Evolutionary conservation across 768 basidiomycete species (phyloP).

Genomic region (Boletus rex-veris): DNA sequence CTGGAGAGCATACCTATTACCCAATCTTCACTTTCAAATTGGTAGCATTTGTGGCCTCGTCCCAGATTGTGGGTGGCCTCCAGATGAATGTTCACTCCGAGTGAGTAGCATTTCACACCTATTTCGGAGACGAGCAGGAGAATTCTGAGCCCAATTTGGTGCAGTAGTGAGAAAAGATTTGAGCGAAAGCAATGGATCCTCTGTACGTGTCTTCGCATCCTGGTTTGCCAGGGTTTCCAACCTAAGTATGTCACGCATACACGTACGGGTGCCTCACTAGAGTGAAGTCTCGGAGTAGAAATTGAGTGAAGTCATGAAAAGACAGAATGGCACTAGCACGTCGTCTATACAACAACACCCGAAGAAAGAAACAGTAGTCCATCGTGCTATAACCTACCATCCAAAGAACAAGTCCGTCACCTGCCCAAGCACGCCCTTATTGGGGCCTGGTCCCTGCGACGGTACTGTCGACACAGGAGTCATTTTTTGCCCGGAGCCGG

Average conservation of each 20-base stretch:
- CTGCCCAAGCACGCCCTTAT: constrained; percentile 65
- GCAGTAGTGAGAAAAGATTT: no score
- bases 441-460: constrained; percentile 34
- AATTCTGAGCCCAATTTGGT: no score
- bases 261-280: no score
- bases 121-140: no score
- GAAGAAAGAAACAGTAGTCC: not conserved
- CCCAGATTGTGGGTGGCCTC: not conserved
- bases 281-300: no score
- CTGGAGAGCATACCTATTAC: constrained; percentile 62
- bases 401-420: constrained; percentile 80
- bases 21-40: constrained; percentile 49
- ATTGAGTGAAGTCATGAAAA: no score
- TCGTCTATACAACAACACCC: not conserved
- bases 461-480: constrained; percentile 6
- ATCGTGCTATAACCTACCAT: constrained; percentile 47
- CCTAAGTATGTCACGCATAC: no score
- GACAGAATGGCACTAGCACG: no score
- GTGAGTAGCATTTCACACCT: not conserved
- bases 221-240: no score
- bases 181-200: no score
- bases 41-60: constrained; percentile 37
- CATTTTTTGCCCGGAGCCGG: constrained; percentile 23
- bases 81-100: not conserved
- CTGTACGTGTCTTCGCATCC: no score